A percentile compares a stretch with the other conserved stretches of the same genome.
phyloP scores from a whole-genome alignment of 257 asterid species.

The Asclepias syriaca region DNA sequence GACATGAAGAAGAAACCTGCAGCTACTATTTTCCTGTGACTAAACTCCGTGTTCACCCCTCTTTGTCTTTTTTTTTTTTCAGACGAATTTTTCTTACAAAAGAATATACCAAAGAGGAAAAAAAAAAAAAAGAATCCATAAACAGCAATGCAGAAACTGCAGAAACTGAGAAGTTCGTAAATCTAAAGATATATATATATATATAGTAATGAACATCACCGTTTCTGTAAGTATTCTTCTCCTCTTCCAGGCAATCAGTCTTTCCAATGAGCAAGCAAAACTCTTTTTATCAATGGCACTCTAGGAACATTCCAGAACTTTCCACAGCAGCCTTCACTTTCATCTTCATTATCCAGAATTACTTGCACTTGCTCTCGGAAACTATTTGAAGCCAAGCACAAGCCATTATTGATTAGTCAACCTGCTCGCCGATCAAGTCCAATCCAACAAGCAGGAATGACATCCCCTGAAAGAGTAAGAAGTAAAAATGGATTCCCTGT shows the following conservation, averaged over 20 bases:
- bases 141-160: conserved; percentile 10
- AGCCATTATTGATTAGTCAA: conserved; percentile 16
- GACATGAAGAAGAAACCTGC: conserved; percentile 7
- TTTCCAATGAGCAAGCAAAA: background rate
- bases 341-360: conserved; percentile 4
- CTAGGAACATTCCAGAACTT: background rate
- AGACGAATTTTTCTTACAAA: conserved; percentile 35
- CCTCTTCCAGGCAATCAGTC: background rate
- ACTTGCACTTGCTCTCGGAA: background rate
- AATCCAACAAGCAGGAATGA: conserved; percentile 85
- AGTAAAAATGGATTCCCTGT: conserved; percentile 91
- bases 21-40: conserved; percentile 17
- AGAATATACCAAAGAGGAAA: conserved; percentile 17
- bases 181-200: background rate
- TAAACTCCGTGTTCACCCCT: conserved; percentile 17
- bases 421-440: conserved; percentile 93
- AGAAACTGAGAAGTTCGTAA: conserved; percentile 7
- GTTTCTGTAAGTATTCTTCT: conserved; percentile 19
- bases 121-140: conserved; percentile 24
- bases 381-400: background rate
- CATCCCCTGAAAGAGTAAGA: conserved; percentile 81
- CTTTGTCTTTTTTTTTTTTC: background rate
- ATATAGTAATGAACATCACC: conserved; percentile 28
- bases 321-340: background rate
- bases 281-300: background rate